Evolutionary conservation across 805 yeast genomes (phyloP), one percentile per base, ranked within the genome.

Genomic region (Sugiyamaella qingdaonensis): DNA sequence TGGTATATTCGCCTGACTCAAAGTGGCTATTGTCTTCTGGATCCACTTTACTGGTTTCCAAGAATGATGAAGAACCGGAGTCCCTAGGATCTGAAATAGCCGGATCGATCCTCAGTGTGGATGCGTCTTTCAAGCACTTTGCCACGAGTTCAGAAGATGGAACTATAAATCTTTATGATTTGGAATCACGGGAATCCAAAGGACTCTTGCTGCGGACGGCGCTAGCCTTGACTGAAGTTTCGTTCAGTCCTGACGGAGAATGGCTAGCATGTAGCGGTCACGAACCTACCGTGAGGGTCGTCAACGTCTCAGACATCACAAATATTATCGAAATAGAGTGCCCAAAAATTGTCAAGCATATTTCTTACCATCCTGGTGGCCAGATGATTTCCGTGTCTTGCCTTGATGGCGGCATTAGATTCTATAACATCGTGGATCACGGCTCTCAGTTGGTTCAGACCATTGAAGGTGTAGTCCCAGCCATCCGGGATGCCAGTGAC

Each of bases 131-230:
- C 33, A 33, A 49, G 7, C 57, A 59, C n/a, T 62, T 78, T 50
- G 78, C 69, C 5, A 68, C 76, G 49, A 71, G 75, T 55, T 69
- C 77, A 13, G 75, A 73, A 34, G 77, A 75, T 61, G 81, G 81
- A 3, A 53, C 62, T 3, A 70, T 65, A 4, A 58, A 54, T 19
- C 46, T 70, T 46, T 69, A 58, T 53, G 61, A 64, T 21, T 39
- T 64, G n/a, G 51, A 41, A 5, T 51, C 64, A 8, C 55, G 59
- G 21, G 71, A 65, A 14, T 49, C 63, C 11, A 51, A 42, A 14
- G 58, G 61, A 11, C 42, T 61, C 16, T 43, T 69, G 18, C 48
- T 58, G 18, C 61, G 73, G 11, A 55, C 64, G 11, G 47, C 69
- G 1, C 52, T 71, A 52, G 69, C 75, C 1, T 52, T 71, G n/a